Evolutionary conservation across 192 early-diverging fungal species (phyloP).

Genomic region (Obelidium mucronatum): DNA sequence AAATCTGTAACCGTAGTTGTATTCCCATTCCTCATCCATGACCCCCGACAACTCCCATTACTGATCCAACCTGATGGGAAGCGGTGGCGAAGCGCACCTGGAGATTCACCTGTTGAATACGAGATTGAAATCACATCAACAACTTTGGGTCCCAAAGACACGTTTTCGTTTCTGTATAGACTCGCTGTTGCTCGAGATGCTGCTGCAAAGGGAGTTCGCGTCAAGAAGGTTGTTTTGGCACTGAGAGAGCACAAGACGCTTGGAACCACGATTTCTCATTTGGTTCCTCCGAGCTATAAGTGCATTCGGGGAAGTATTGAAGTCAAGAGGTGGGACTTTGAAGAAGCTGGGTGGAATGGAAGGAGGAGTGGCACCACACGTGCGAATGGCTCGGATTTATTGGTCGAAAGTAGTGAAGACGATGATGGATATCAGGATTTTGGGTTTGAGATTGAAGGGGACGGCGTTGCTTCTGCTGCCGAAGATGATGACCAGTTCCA

Average conservation of each 20-base stretch:
- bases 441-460: constrained; percentile 26
- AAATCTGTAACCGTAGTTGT: background rate
- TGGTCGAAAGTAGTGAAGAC: background rate
- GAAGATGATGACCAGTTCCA: too few relatives aligned
- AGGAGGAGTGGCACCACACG: constrained; percentile 1
- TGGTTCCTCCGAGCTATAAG: constrained; percentile 30
- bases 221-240: constrained; percentile 46
- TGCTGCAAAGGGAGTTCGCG: constrained; percentile 51
- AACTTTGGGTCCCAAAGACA: constrained; percentile 54
- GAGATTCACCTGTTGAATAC: constrained; percentile 57
- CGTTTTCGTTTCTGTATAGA: constrained; percentile 53
- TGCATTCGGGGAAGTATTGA: constrained; percentile 42
- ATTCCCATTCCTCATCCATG: constrained; percentile 50
- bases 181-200: constrained; percentile 50
- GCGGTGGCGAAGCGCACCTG: constrained; percentile 54
- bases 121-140: constrained; percentile 55
- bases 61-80: constrained; percentile 56
- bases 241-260: constrained; percentile 53
- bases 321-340: constrained; percentile 50
- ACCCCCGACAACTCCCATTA: constrained; percentile 57
- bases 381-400: background rate
- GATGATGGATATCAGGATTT: constrained; percentile 2
- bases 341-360: constrained; percentile 36
- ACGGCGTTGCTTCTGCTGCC: background rate
- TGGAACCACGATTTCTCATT: constrained; percentile 39